Base-by-base conservation (phyloP, 306 rosid species). In the Notholithocarpus densiflorus region DNA sequence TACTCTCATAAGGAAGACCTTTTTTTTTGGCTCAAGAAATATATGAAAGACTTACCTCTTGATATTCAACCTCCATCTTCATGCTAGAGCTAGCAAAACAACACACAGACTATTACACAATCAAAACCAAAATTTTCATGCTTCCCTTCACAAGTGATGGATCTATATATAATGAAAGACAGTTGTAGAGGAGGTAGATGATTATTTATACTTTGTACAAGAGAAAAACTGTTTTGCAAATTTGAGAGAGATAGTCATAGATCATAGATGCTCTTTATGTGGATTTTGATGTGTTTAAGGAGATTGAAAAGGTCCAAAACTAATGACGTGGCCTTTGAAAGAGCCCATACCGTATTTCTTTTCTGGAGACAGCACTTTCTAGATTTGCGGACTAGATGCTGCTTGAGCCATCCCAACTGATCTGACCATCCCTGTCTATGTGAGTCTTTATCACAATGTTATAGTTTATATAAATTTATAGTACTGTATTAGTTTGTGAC, bases 1-100 rank as follows among this genome's bases (percentile, higher is more conserved):
- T 37, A 37, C 45, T 37, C 45, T 37, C 45, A 8, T 40, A 8
- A 2, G 45, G 45, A 6, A 40, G 45, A 40, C 45, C 45, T 7
- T 40, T 40, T 40, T 7, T 40, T 40, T 40, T 40, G 45, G 45
- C 45, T 40, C 11, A 40, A 40, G 45, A 40, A 40, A 8, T 8
- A 8, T 40, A 40, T 40, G 45, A 40, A 40, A 21, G 19, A 69
- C 68, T 52, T 87, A 92, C 97, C 68, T 90, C 89, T 80, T 77
- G 88, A 79, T 87, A 89, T 76, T 89, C 82, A 61, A 80, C 73
- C 72, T 87, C 92, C 79, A 84, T 86, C 79, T 80, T 88, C 89
- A 79, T 74, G 64, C 54, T 72, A 10, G 32, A 56, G 53, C 55
- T 5, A 5, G 20, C 13, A 26, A 61, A 10, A 40, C 23, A 71